Conservation (phyloP, 1,284 basidiomycete genomes). For the Apiotrichum porosum region DNA sequence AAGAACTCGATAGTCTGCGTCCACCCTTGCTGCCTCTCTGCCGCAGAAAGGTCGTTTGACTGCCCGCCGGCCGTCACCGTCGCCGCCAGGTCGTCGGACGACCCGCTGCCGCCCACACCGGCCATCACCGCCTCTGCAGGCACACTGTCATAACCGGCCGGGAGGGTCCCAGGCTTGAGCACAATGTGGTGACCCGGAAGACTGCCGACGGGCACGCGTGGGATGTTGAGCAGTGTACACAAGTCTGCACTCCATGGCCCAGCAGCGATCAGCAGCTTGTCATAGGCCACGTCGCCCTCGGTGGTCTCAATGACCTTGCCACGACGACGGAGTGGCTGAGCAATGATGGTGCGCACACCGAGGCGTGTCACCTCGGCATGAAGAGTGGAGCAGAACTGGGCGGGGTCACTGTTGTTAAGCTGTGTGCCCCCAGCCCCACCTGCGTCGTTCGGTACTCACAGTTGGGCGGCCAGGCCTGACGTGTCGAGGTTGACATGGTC, state of each 20-base stretch:
- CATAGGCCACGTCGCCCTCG: slow-evolving; percentile 5
- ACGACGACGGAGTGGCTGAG: slow-evolving; percentile 2
- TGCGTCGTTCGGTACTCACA: slow-evolving; percentile 1
- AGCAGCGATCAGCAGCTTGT: slow-evolving; percentile 11
- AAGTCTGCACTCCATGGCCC: slow-evolving; percentile 13
- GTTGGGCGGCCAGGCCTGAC: slow-evolving; percentile 3
- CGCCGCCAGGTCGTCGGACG: not conserved
- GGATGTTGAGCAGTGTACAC: slow-evolving; percentile 7
- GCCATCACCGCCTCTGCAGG: slow-evolving; percentile 11
- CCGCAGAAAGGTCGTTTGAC: not conserved
- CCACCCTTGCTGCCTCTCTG: slow-evolving; percentile 8
- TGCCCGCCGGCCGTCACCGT: not conserved
- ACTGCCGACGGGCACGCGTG: slow-evolving; percentile 4
- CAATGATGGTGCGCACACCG: slow-evolving; percentile 13
- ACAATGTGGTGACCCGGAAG: slow-evolving; percentile 10
- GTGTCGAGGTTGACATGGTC: slow-evolving; percentile 4
- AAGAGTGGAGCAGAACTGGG: slow-evolving; percentile 6
- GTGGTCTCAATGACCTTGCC: slow-evolving; percentile 2
- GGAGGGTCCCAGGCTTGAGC: not conserved
- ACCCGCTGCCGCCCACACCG: slow-evolving; percentile 2
- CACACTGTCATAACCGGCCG: not conserved
- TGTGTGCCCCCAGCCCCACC: too few species aligned
- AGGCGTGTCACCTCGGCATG: slow-evolving; percentile 4
- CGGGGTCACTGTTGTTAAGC: slow-evolving; percentile 4
- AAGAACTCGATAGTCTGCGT: slow-evolving; percentile 13